phyloP scores from a whole-genome alignment of 1,139 yeast genomes.

The Suhomyces bribrorum region DNA sequence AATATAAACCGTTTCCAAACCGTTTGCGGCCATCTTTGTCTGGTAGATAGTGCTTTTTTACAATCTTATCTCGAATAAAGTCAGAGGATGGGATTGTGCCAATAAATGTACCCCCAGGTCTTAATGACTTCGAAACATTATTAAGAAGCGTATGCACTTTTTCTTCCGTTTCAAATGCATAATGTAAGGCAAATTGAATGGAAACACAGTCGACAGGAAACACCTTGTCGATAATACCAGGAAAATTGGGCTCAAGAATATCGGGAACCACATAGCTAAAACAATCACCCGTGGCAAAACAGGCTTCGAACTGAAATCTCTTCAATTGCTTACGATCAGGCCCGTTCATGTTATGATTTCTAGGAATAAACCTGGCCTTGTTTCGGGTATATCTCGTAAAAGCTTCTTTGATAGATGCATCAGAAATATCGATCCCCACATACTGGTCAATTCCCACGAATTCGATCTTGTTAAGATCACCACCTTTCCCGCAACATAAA shows the following conservation, averaged over 20 bases:
- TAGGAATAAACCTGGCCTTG: slow-evolving; percentile 41
- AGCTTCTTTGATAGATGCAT: slow-evolving; percentile 85
- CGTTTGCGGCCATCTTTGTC: slow-evolving; percentile 51
- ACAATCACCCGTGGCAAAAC: slow-evolving; percentile 90
- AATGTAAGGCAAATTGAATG: slow-evolving; percentile 89
- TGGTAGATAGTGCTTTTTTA: slow-evolving; percentile 38
- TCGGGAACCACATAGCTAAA: slow-evolving; percentile 70
- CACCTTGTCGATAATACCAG: slow-evolving; percentile 55
- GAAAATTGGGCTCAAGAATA: slow-evolving; percentile 63
- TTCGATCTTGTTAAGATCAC: slow-evolving; percentile 89
- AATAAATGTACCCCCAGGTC: slow-evolving; percentile 80
- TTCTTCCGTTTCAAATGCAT: slow-evolving; percentile 85
- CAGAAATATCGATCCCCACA: slow-evolving; percentile 90
- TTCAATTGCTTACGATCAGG: slow-evolving; percentile 39
- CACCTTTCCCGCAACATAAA: slow-evolving; percentile 97
- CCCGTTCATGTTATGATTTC: slow-evolving; percentile 14
- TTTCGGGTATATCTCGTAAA: slow-evolving; percentile 62
- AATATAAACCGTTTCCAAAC: slow-evolving; percentile 86
- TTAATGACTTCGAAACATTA: slow-evolving; percentile 75
- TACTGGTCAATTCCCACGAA: slow-evolving; percentile 72
- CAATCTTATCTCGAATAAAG: slow-evolving; percentile 66
- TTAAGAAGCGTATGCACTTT: slow-evolving; percentile 71
- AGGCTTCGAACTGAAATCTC: slow-evolving; percentile 65
- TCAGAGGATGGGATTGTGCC: slow-evolving; percentile 96
- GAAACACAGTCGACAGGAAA: slow-evolving; percentile 89